Percentiles rank a stretch among this genome's conserved stretches.
These are phyloP conservation scores for Coemansia sp. DNA, from an alignment of 192 early-diverging fungal species.

Conservation along the genomic window DNA sequence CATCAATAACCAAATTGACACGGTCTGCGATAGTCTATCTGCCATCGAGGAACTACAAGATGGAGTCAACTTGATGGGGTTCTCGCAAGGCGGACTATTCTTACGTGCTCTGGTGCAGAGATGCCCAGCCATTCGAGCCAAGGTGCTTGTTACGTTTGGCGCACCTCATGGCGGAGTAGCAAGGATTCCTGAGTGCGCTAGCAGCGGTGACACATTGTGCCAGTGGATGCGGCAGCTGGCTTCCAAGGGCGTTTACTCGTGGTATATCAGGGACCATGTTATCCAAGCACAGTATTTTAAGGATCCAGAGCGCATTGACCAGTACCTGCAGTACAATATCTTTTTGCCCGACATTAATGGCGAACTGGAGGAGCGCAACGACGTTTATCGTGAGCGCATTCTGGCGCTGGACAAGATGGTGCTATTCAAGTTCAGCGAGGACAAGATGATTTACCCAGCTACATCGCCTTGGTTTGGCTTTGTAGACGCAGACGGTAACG, in stretches of 20 bases:
- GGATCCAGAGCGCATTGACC: slow-evolving; percentile 62
- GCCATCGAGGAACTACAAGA: slow-evolving; percentile 61
- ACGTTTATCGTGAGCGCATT: slow-evolving; percentile 64
- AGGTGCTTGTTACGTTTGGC: slow-evolving; percentile 86
- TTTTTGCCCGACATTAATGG: slow-evolving; percentile 92
- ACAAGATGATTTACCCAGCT: slow-evolving; percentile 74
- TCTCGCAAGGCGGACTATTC: slow-evolving; percentile 80
- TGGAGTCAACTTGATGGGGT: slow-evolving; percentile 91
- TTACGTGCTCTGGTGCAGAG: slow-evolving; percentile 80
- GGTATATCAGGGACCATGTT: slow-evolving; percentile 80
- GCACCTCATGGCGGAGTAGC: slow-evolving; percentile 82
- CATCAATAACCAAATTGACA: slow-evolving; percentile 75
- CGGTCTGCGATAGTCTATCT: slow-evolving; percentile 73
- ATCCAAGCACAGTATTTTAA: slow-evolving; percentile 97
- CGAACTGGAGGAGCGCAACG: slow-evolving; percentile 63
- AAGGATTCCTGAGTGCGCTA: slow-evolving; percentile 77
- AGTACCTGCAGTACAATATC: slow-evolving; percentile 75
- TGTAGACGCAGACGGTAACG: slow-evolving; percentile 57
- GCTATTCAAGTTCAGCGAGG: slow-evolving; percentile 79
- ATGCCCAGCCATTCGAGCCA: slow-evolving; percentile 75
- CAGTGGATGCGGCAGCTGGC: slow-evolving; percentile 77
- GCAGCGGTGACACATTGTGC: slow-evolving; percentile 63
- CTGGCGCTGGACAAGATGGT: slow-evolving; percentile 73
- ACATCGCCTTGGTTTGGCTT: slow-evolving; percentile 76
- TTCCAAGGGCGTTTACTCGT: slow-evolving; percentile 77